Conservation (phyloP, 331 rosid species). For the Rhamnella rubrinervis region DNA sequence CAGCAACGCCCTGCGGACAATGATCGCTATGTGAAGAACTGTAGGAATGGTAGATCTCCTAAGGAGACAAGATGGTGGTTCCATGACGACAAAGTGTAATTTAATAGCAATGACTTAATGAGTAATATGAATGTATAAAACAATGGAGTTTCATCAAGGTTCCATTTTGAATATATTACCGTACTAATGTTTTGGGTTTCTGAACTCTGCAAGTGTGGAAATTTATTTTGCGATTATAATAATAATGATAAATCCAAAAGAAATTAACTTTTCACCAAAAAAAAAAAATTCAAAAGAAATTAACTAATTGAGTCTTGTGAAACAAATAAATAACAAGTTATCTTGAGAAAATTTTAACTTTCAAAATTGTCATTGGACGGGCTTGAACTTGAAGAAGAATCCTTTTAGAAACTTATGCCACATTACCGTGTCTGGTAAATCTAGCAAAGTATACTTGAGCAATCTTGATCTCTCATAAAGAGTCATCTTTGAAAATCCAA, state of each 20-base stretch:
- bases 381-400: no score
- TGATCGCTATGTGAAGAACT: conserved; percentile 45
- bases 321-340: no score
- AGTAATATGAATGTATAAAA: neutral
- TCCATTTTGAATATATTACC: no score
- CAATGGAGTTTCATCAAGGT: neutral
- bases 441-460: neutral
- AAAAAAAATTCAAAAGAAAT: no score
- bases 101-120: conserved; percentile 13
- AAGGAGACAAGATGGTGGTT: conserved; percentile 55
- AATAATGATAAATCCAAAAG: no score
- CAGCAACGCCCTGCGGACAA: conserved; percentile 48
- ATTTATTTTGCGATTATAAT: no score
- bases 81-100: conserved; percentile 42
- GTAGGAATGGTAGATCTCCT: conserved; percentile 47
- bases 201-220: no score
- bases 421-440: neutral
- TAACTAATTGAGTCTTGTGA: no score
- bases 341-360: no score
- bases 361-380: no score
- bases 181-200: no score
- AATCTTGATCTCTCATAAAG: neutral
- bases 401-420: neutral
- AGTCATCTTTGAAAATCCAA: neutral
- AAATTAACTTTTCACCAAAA: no score